phyloP scores from a whole-genome alignment of 208 protist genomes.

The Leishmania guyanensis region DNA sequence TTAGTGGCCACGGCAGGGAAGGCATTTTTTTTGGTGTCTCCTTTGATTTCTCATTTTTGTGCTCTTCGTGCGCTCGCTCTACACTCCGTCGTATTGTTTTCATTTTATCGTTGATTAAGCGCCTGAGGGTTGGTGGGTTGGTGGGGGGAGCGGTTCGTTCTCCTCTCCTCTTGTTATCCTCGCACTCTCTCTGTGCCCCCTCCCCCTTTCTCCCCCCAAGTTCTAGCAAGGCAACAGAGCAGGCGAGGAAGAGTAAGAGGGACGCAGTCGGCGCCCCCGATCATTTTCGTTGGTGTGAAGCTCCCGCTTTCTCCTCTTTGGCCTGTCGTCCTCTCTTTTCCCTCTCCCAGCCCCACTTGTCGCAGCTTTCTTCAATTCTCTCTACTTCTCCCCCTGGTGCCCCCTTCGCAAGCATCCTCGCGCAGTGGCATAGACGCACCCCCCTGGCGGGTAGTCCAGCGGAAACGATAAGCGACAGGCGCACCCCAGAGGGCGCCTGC shows the following conservation, averaged over 20 bases:
- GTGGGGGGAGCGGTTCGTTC: neutral
- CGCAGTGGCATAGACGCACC: neutral
- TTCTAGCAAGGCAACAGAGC: too few relatives aligned
- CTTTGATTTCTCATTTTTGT: conserved; percentile 22
- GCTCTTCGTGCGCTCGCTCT: conserved; percentile 9
- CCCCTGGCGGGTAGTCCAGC: neutral
- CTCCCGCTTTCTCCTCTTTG: neutral
- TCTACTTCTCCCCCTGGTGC: neutral
- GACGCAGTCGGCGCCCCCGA: too few relatives aligned
- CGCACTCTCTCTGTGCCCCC: neutral
- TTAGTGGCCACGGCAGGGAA: too few relatives aligned
- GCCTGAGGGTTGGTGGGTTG: neutral
- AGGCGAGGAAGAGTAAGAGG: too few relatives aligned
- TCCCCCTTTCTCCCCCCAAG: neutral
- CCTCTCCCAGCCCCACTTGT: neutral
- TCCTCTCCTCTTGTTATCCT: neutral
- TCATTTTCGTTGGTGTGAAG: neutral
- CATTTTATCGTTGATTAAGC: neutral
- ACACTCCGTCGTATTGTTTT: conserved; percentile 7
- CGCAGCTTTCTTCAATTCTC: neutral
- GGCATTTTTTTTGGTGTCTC: conserved; percentile 13
- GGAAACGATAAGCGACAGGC: too few relatives aligned
- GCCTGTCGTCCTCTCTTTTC: neutral
- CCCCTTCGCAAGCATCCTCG: neutral
- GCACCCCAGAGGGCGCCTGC: neutral